Evolutionary conservation across 164 flowering plant genomes (phyloP), one percentile per base, ranked within the genome.

Genomic region (Piper longum): DNA sequence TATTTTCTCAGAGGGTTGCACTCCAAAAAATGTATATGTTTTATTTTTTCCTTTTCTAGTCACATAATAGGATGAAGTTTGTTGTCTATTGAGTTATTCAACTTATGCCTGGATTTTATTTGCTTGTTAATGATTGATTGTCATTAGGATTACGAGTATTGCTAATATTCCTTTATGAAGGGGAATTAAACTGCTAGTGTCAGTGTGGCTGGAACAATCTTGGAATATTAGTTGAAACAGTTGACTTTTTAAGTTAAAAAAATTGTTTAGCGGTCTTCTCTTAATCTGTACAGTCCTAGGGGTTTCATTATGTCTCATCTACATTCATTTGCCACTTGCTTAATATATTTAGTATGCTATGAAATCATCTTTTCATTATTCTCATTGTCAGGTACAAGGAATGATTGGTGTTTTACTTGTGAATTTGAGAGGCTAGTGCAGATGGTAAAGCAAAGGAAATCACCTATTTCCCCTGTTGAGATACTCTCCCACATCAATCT

Each of bases 371-470:
- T 44, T 44, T 45, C 6, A 56, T 16, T 5, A 48, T 43, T 26
- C 48, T 60, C 52, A 48, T 64, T 57, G 40, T 66, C 77, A 92
- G 98, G 98, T 77, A 65, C 66, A 55, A 80, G 75, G 65, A 82
- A 77, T 72, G 90, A 80, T 17, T 85, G 96, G 96, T 92, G 98
- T 67, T 89, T 89, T 70, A 81, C 78, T 5, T 89, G 98, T 82
- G 96, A 90, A 72, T 81, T 93, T 78, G 96, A 89, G 72, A 67
- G 72, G 69, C 67, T 93, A 43, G 71, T 89, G 69, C 52, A 69
- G 67, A 84, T 83, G 76, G 84, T 82, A 44, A 88, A 75, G 78
- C 89, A 81, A 64, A 86, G 86, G 56, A 79, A 72, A 60, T 80
- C 80, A 69, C 80, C 89, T 8, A 60, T 88, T 4, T 84, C 97